Percentiles rank a stretch among this genome's conserved stretches.
Conservation (phyloP, 805 yeast genomes). For the Limtongia smithiae region DNA sequence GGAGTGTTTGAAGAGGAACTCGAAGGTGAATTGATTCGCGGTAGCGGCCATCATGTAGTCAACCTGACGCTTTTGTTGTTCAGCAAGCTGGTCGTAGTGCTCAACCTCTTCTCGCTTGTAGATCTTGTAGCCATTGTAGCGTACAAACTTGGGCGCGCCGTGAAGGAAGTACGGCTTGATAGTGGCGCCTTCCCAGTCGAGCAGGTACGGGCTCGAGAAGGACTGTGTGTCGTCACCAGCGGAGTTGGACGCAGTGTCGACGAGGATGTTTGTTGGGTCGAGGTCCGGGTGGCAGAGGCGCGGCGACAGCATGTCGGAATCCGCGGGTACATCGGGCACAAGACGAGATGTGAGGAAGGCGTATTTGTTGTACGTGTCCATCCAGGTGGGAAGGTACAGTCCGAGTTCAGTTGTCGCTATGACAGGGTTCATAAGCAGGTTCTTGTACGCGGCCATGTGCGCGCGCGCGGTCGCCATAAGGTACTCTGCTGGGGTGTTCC, state of each 20-base stretch:
- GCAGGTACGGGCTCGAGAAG: slow-evolving; percentile 44
- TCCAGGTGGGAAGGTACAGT: slow-evolving; percentile 19
- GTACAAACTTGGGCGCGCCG: slow-evolving; percentile 76
- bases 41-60: slow-evolving; percentile 85
- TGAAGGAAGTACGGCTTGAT: slow-evolving; percentile 80
- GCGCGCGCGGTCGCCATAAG: slow-evolving; percentile 61
- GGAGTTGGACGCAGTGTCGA: slow-evolving; percentile 22
- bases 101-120: slow-evolving; percentile 75
- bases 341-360: slow-evolving; percentile 54
- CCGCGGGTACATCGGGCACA: slow-evolving; percentile 49
- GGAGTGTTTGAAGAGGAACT: slow-evolving; percentile 62
- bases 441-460: slow-evolving; percentile 59
- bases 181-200: slow-evolving; percentile 79
- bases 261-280: slow-evolving; percentile 81
- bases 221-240: slow-evolving; percentile 16
- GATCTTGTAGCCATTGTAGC: slow-evolving; percentile 84
- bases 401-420: slow-evolving; percentile 43
- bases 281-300: slow-evolving; percentile 77
- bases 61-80: slow-evolving; percentile 71
- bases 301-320: slow-evolving; percentile 61
- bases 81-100: slow-evolving; percentile 62
- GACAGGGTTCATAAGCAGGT: slow-evolving; percentile 53
- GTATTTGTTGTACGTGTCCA: slow-evolving; percentile 58
- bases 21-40: slow-evolving; percentile 89
- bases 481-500: slow-evolving; percentile 58